Base-by-base conservation (phyloP, 139 green algal genomes). In the Nannochloris sp. region DNA sequence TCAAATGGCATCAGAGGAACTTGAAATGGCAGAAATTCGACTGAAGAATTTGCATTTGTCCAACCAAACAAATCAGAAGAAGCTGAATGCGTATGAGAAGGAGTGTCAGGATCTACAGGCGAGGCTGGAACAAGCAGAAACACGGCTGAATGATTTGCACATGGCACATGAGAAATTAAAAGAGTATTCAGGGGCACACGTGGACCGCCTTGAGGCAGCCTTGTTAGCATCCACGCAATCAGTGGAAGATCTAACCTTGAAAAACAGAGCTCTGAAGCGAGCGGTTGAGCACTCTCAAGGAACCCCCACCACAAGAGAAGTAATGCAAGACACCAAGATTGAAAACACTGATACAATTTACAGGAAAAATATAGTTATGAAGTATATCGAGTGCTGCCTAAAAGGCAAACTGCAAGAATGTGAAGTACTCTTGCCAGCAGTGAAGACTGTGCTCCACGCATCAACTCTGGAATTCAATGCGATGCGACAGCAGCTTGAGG, bases 361-460 rank as follows among this genome's bases (percentile, higher is more conserved):
- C 56, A 36, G 71, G 1, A 76, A 71, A 10, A 76, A 76, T 23
- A 62, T 76, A 57, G 25, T 71, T 26, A 50, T 76, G 13, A 76
- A 76, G 26, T 76, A 70, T 43, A 29, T 76, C 2, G 61, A 66
- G 11, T 62, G 55, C 4, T 49, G 59, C 16, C 26, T 71, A 28
- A 33, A 59, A 61, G 14, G 62, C 57, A 29, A 51, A 56, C 11
- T 55, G 14, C 62, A 71, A n/a, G 69, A 76, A 67, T 76, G 69
- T 26, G 63, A 71, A 13, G 69, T 76, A 30, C 43, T 76, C 25
- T 63, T 76, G 69, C 69, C 69, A 10, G 69, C 69, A 17, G 50
- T 76, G 43, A 63, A 56, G 16, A 62, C 69, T 6, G 53, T 76
- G 44, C 63, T 76, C 28, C 55, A 63, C 2, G 63, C 63, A 1